Base-by-base conservation (phyloP, 1,139 yeast species). In the Candida sp. region DNA sequence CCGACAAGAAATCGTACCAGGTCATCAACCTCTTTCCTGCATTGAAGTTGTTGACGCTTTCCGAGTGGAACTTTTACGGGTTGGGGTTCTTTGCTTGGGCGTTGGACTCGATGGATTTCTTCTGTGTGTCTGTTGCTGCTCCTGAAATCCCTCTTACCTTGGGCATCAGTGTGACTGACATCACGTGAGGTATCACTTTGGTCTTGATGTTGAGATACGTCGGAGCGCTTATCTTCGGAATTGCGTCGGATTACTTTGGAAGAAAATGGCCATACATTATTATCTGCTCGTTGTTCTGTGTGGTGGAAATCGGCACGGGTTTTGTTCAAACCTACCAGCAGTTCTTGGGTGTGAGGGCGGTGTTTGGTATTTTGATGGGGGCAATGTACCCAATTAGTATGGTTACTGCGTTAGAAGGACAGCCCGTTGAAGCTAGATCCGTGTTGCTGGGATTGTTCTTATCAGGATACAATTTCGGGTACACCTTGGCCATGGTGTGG, bases 181-280 rank as follows among this genome's bases (percentile, higher is more conserved):
- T 88, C 55, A 83, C 93, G 4, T 88, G 94, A 92, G 94, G 93
- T 54, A 84, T 88, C 56, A 88, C 96, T 0, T 73, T 88, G 51
- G 96, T 88, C 43, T 78, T 88, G 51, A 87, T 89, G 93, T 73
- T 88, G 57, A 78, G 96, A 59, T 84, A 92, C 3, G 84, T 86
- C n/a, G 96, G 96, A 49, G 92, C 94, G 11, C 66, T 86, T 33
- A 70, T 85, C 33, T 88, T 88, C 62, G 96, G 96, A 42, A 72
- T 81, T 49, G 67, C 81, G 34, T 83, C 88, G 52, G 96, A 89
- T 67, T 71, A 78, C 58, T 86, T 80, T 62, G 96, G 96, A 34
- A 76, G 94, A 61, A 87, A 86, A 62, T 84, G 85, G 83, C 90
- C 94, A 1, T 80, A 83, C 55, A 78, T 85, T 46, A 60, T 74